phyloP scores from a whole-genome alignment of 805 yeast genomes.

The Candida suzukii region DNA sequence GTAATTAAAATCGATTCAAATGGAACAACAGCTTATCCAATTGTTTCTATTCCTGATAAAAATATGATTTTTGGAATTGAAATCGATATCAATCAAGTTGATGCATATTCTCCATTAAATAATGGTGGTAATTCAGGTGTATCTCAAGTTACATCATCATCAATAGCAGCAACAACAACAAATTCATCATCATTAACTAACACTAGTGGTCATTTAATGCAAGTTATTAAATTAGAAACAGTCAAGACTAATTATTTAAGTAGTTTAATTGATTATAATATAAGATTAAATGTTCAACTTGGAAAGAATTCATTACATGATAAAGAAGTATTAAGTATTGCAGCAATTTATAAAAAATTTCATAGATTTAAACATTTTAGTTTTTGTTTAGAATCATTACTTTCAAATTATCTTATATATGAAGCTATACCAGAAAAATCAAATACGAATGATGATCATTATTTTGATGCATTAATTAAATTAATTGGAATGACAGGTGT shows the following conservation, averaged over 20 bases:
- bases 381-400: slow-evolving; percentile 42
- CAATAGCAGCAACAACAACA: not conserved
- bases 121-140: slow-evolving; percentile 2
- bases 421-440: slow-evolving; percentile 25
- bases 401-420: slow-evolving; percentile 31
- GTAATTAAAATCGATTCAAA: slow-evolving; percentile 15
- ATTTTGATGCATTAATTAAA: slow-evolving; percentile 23
- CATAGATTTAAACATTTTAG: slow-evolving; percentile 34
- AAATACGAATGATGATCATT: slow-evolving; percentile 5
- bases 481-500: slow-evolving; percentile 25
- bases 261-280: slow-evolving; percentile 40
- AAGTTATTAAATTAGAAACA: slow-evolving; percentile 20
- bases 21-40: slow-evolving; percentile 39
- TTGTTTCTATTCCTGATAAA: slow-evolving; percentile 37
- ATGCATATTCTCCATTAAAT: slow-evolving; percentile 15
- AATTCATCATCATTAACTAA: not conserved
- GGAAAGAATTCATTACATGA: slow-evolving; percentile 3
- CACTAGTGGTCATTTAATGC: not conserved
- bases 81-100: slow-evolving; percentile 22
- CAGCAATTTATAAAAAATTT: slow-evolving; percentile 29
- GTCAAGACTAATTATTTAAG: slow-evolving; percentile 37
- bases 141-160: not conserved
- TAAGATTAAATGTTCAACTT: slow-evolving; percentile 21
- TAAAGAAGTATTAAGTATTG: slow-evolving; percentile 19
- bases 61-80: slow-evolving; percentile 46